phyloP scores from a whole-genome alignment of 805 yeast genomes.

The Pichia membranifaciens region DNA sequence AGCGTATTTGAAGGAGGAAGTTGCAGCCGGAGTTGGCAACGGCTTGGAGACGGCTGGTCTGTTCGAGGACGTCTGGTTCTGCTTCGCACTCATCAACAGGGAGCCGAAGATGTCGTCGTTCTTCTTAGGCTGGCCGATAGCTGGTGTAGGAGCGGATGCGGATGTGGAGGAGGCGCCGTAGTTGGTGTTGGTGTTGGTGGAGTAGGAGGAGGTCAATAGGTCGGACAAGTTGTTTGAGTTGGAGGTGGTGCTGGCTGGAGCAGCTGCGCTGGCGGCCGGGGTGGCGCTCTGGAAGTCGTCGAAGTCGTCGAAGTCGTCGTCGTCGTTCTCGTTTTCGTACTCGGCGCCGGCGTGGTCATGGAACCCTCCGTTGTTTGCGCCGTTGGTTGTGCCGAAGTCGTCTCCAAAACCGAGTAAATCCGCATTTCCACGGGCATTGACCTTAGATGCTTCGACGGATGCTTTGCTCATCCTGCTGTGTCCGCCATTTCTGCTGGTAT shows the following conservation, averaged over 20 bases:
- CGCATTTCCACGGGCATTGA: constrained; percentile 37
- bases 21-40: background rate
- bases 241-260: constrained; percentile 14
- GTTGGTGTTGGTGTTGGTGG: constrained; percentile 2
- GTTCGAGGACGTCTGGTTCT: constrained; percentile 31
- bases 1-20: constrained; percentile 5
- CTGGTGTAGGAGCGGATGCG: constrained; percentile 23
- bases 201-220: constrained; percentile 27
- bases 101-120: constrained; percentile 65
- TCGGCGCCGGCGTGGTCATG: constrained; percentile 32
- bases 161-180: constrained; percentile 14
- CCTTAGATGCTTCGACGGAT: constrained; percentile 34
- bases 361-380: constrained; percentile 14
- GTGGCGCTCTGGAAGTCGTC: constrained; percentile 70
- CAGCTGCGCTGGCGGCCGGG: constrained; percentile 11
- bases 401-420: constrained; percentile 48
- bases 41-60: constrained; percentile 20
- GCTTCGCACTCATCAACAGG: constrained; percentile 51
- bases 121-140: constrained; percentile 35
- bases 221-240: constrained; percentile 12
- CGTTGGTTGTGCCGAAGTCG: constrained; percentile 16
- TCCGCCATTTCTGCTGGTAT: constrained; percentile 7
- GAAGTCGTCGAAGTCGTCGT: constrained; percentile 58
- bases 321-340: constrained; percentile 30
- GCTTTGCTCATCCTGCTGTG: constrained; percentile 26